phyloP scores from a whole-genome alignment of 225 moss, liverwort and hornwort species.

The Lunularia cruciata region DNA sequence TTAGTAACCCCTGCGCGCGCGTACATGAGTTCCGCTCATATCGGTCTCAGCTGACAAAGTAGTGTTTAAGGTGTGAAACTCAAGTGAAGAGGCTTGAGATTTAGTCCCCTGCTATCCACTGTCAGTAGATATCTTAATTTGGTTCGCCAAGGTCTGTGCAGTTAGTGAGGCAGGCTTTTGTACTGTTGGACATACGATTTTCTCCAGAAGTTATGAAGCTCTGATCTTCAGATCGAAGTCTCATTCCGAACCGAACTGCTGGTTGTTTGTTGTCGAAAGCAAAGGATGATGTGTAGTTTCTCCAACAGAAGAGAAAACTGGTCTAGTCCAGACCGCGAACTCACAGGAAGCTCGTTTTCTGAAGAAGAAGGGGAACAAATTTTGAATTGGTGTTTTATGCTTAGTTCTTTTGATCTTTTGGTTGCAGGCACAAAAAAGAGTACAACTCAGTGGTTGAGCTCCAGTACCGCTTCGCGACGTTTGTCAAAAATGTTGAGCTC shows the following conservation, averaged over 20 bases:
- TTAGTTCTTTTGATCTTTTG: neutral
- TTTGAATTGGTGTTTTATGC: neutral
- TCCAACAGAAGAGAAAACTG: neutral
- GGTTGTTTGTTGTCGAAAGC: neutral
- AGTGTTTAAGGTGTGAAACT: neutral
- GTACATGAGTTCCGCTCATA: neutral
- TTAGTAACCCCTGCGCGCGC: neutral
- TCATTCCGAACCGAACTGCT: neutral
- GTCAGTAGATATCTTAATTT: too few relatives aligned
- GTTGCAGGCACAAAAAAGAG: slow-evolving; percentile 71
- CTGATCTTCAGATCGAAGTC: too few relatives aligned
- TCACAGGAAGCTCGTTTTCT: neutral
- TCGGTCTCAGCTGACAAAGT: neutral
- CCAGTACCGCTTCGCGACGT: slow-evolving; percentile 64
- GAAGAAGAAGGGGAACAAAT: too few relatives aligned
- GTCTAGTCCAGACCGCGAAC: neutral
- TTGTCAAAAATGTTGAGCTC: slow-evolving; percentile 68
- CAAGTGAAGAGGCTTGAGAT: too few relatives aligned
- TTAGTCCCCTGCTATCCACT: too few relatives aligned
- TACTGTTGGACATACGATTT: too few relatives aligned
- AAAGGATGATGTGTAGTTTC: neutral
- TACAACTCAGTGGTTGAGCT: slow-evolving; percentile 73
- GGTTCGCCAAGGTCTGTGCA: too few relatives aligned
- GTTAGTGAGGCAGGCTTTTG: too few relatives aligned
- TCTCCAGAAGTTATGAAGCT: too few relatives aligned